These are phyloP conservation scores for Neolentinus lepideus DNA, from an alignment of 1,284 basidiomycete genomes.

Conservation along the genomic window DNA sequence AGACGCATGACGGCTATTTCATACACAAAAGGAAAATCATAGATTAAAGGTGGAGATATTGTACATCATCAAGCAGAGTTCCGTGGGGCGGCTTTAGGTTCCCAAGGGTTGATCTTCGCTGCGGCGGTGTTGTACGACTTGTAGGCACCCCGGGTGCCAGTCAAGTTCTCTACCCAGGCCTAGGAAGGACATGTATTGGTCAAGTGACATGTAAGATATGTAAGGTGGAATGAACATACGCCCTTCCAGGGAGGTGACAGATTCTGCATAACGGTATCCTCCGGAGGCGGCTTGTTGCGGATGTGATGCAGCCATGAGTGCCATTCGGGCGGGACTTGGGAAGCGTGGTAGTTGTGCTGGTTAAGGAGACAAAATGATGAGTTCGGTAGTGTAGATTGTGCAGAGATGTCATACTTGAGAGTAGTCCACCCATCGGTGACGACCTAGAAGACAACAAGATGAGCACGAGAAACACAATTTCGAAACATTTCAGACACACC, in stretches of 20 bases:
- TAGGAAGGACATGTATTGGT: constrained; percentile 19
- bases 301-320: constrained; percentile 93
- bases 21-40: background rate
- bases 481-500: constrained; percentile 37
- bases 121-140: constrained; percentile 81
- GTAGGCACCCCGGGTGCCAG: constrained; percentile 86
- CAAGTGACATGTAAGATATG: background rate
- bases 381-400: background rate
- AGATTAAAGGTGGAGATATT: background rate
- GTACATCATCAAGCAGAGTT: constrained; percentile 8
- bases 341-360: constrained; percentile 83
- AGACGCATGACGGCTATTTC: background rate
- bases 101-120: constrained; percentile 81
- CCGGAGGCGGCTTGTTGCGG: constrained; percentile 69
- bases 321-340: constrained; percentile 92
- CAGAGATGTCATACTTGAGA: constrained; percentile 50
- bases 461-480: background rate
- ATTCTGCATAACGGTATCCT: constrained; percentile 67
- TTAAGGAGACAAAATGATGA: background rate
- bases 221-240: constrained; percentile 39
- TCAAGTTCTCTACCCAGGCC: constrained; percentile 83
- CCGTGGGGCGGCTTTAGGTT: constrained; percentile 63
- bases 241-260: constrained; percentile 75
- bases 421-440: constrained; percentile 92
- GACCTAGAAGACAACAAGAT: constrained; percentile 41